Base-by-base conservation (phyloP, 164 flowering plant species). In the Saururus chinensis region DNA sequence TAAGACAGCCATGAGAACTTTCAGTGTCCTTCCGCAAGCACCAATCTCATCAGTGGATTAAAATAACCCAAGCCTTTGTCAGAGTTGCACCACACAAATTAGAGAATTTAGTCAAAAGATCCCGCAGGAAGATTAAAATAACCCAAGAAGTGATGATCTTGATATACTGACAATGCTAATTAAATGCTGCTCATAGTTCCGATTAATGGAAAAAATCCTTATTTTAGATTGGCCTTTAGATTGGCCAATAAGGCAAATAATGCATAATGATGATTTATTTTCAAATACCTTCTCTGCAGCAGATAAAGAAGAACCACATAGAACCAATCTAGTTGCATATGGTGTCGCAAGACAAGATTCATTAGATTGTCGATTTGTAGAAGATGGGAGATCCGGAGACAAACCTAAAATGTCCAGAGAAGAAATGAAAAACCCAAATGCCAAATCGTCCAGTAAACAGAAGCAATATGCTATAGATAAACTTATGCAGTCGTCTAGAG, bases 291-390 rank as follows among this genome's bases (percentile, higher is more conserved):
- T 87, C 53, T 89, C 91, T 26, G 75, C 76, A 25, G 72, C 42
- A 68, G 95, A 82, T 23, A 92, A 75, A 58, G 88, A 83, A 74
- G 96, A 89, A 62, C 87, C 95, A 74, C 98, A 91, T 6, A 89
- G 68, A 71, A 82, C 74, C 89, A 73, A 80, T 56, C 78, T n/a
- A 51, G 71, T 66, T 37, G 67, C 77, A 70, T 49, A 60, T 55
- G 69, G 54, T 64, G 66, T 64, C 21, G 66, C 64, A 57, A 57
- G 68, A 78, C 81, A 75, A 60, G 55, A 16, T 63, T 71, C 55
- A 23, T 53, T 59, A 42, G 56, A 56, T 55, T 40, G 74, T 62
- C 10, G 48, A 25, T 12, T 13, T 9, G n/a, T n/a, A n/a, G n/a
- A n/a, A n/a, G n/a, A n/a, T n/a, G 59, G 51, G 19, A 19, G 22